Evolutionary conservation across 176 grass and related monocot species (phyloP).

Genomic region (Echinochloa phyllopogon): DNA sequence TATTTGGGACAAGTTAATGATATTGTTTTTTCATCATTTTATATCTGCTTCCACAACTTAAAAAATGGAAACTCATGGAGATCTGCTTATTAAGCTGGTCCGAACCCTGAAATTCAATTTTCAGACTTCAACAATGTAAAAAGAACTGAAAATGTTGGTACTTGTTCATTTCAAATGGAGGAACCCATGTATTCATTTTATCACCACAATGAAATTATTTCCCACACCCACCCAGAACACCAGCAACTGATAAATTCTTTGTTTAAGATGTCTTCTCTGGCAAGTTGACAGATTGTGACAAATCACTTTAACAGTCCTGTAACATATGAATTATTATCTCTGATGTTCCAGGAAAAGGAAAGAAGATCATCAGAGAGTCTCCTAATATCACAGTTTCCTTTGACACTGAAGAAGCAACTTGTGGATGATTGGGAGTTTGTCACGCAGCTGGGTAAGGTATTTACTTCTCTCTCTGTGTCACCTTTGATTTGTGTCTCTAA

Average conservation of each 20-base stretch:
- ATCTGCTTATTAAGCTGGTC: not conserved
- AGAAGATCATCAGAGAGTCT: conserved; percentile 69
- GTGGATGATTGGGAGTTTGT: conserved; percentile 95
- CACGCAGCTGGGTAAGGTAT: conserved; percentile 96
- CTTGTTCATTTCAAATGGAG: conserved; percentile 18
- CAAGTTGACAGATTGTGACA: conserved; percentile 21
- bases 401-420: conserved; percentile 91
- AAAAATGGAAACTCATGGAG: not conserved
- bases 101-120: not conserved
- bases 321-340: not conserved
- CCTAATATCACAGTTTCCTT: conserved; percentile 88
- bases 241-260: not conserved
- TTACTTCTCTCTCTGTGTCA: conserved; percentile 22
- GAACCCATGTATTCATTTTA: not conserved
- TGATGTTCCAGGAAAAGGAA: conserved; percentile 67
- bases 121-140: not conserved
- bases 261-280: conserved; percentile 18
- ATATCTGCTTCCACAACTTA: not conserved
- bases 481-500: conserved; percentile 21
- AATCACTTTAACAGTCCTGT: not conserved
- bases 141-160: conserved; percentile 16
- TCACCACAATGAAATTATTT: not conserved
- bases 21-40: conserved; percentile 9
- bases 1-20: not conserved
- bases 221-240: not conserved